Evolutionary conservation across 192 early-diverging fungal species (phyloP).

Genomic region (Backusella morwellensis): DNA sequence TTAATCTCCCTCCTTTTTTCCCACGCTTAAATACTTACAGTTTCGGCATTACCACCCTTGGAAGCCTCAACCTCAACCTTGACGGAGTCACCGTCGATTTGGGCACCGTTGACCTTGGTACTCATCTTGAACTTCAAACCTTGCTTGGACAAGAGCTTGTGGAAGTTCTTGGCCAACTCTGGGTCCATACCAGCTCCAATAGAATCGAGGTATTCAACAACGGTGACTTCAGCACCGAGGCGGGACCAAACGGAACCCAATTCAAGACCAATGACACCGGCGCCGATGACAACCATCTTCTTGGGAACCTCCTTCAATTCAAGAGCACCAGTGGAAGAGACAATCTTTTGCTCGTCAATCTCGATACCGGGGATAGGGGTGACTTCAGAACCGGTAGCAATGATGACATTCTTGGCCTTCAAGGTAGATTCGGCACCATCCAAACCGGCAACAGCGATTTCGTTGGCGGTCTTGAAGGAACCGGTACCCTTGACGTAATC

Average conservation of each 20-base stretch:
- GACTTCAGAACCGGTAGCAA: constrained; percentile 96
- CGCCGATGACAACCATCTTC: constrained; percentile 98
- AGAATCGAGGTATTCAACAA: constrained; percentile 90
- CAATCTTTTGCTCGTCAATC: constrained; percentile 93
- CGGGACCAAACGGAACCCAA: constrained; percentile 98
- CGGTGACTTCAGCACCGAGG: constrained; percentile 91
- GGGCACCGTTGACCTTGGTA: constrained; percentile 93
- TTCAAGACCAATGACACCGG: constrained; percentile 98
- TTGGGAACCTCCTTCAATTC: constrained; percentile 91
- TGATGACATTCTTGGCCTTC: constrained; percentile 95
- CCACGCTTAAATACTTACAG: constrained; percentile 49
- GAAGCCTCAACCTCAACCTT: constrained; percentile 90
- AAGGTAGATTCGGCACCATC: constrained; percentile 74
- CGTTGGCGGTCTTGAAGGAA: constrained; percentile 71
- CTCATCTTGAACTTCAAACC: constrained; percentile 97
- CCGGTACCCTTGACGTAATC: constrained; percentile 95
- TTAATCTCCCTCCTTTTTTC: background rate
- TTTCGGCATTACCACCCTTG: constrained; percentile 76
- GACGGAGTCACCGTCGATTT: constrained; percentile 83
- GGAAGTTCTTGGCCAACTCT: constrained; percentile 92
- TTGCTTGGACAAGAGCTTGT: constrained; percentile 89
- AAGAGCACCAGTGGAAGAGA: constrained; percentile 97
- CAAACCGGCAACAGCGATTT: constrained; percentile 77
- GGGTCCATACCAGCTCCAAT: constrained; percentile 98
- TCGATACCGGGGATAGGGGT: constrained; percentile 90